These are phyloP conservation scores for Alternaria tenuissima DNA, from an alignment of 2,329 filamentous ascomycete genomes.

Conservation along the genomic window DNA sequence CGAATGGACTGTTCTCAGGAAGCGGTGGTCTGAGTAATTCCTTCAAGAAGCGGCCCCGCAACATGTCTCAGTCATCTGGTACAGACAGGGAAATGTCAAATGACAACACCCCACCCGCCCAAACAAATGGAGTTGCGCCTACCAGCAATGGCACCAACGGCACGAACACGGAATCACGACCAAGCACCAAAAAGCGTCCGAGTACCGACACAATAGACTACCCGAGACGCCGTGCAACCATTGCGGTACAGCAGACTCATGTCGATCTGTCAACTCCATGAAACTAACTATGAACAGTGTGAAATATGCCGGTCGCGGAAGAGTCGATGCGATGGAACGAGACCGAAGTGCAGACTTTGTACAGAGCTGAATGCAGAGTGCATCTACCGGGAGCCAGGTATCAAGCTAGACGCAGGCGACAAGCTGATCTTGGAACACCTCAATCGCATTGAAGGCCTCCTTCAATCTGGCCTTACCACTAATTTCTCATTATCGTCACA, in stretches of 20 bases:
- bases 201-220: constrained; percentile 55
- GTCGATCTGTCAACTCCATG: not conserved
- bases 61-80: constrained; percentile 54
- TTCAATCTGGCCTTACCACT: constrained; percentile 73
- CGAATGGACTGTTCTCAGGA: constrained; percentile 45
- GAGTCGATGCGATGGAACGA: constrained; percentile 78
- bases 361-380: constrained; percentile 83
- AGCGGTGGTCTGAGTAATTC: constrained; percentile 38
- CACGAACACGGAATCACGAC: constrained; percentile 34
- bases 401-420: constrained; percentile 87
- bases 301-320: constrained; percentile 83
- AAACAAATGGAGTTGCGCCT: constrained; percentile 40
- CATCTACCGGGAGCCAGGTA: constrained; percentile 83
- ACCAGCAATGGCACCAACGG: constrained; percentile 42
- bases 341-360: constrained; percentile 86
- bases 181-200: constrained; percentile 48
- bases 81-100: constrained; percentile 52
- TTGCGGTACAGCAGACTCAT: constrained; percentile 45
- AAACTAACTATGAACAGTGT: constrained; percentile 64
- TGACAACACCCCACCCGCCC: constrained; percentile 39
- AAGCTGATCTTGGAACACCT: constrained; percentile 84
- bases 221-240: constrained; percentile 52
- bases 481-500: constrained; percentile 66
- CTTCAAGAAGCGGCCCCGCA: constrained; percentile 51
- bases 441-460: constrained; percentile 76